A percentile compares a stretch with the other conserved stretches of the same genome.
phyloP scores from a whole-genome alignment of 1,284 basidiomycete species.

The Ceratobasidium sp. region DNA sequence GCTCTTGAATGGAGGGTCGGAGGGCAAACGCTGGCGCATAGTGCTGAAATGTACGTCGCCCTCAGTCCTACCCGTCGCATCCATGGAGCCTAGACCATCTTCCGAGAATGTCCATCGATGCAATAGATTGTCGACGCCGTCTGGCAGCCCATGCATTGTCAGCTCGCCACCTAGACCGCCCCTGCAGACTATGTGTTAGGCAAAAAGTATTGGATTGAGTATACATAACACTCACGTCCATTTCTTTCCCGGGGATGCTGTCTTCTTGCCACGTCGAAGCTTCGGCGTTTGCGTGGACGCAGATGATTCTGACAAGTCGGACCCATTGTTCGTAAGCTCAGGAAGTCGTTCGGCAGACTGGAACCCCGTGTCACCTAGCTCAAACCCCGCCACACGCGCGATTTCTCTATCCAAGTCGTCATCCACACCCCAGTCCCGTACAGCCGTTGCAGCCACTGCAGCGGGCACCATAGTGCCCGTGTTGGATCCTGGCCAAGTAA shows the following conservation, averaged over 20 bases:
- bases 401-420: not conserved
- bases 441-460: no score
- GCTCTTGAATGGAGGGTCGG: not conserved
- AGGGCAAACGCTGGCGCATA: not conserved
- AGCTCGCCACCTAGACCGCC: not conserved
- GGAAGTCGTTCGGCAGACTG: constrained; percentile 1
- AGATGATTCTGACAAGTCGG: no score
- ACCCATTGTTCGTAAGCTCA: not conserved
- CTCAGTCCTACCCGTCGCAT: not conserved
- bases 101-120: constrained; percentile 1
- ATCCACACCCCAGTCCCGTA: not conserved
- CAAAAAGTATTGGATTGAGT: not conserved
- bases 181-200: not conserved
- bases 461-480: no score
- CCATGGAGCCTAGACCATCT: not conserved
- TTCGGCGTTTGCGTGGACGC: no score
- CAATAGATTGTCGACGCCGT: not conserved
- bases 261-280: not conserved
- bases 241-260: not conserved
- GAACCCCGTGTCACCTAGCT: not conserved
- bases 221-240: not conserved
- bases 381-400: not conserved
- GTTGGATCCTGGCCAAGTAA: no score
- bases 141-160: not conserved
- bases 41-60: not conserved